phyloP scores from a whole-genome alignment of 768 basidiomycete genomes.

The Cystofilobasidium macerans region DNA sequence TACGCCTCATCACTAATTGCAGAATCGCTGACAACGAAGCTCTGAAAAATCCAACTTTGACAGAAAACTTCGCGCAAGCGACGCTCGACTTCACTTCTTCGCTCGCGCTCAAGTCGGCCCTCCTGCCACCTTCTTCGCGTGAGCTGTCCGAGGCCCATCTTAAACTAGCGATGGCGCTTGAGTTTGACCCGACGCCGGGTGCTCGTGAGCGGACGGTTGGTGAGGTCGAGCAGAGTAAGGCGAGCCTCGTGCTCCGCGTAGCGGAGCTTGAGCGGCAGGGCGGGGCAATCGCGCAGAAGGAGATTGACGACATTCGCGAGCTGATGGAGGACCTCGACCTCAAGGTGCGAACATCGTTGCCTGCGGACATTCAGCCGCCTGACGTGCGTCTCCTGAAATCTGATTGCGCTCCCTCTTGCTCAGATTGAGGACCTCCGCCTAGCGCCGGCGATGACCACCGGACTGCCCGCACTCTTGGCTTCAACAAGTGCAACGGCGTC shows the following conservation, averaged over 20 bases:
- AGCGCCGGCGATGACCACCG: slow-evolving; percentile 45
- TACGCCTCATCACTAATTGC: background rate
- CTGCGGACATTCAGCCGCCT: too few relatives aligned
- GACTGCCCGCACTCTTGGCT: slow-evolving; percentile 30
- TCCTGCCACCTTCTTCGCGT: slow-evolving; percentile 77
- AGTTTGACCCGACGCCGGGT: slow-evolving; percentile 60
- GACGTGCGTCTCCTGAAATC: background rate
- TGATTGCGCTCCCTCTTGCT: background rate
- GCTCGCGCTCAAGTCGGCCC: slow-evolving; percentile 56
- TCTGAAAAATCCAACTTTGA: background rate
- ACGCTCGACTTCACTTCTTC: slow-evolving; percentile 75
- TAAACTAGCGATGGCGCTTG: slow-evolving; percentile 84
- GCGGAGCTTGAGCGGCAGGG: slow-evolving; percentile 47
- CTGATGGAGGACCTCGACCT: slow-evolving; percentile 69
- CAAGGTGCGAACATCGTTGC: slow-evolving; percentile 57
- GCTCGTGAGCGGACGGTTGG: slow-evolving; percentile 67
- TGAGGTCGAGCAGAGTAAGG: slow-evolving; percentile 68
- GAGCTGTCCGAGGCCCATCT: slow-evolving; percentile 91
- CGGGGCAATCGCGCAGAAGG: slow-evolving; percentile 59
- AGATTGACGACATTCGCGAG: slow-evolving; percentile 65
- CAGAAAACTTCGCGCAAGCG: slow-evolving; percentile 94
- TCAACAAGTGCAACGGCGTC: background rate
- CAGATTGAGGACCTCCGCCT: slow-evolving; percentile 86
- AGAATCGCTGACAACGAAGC: background rate
- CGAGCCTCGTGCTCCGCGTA: slow-evolving; percentile 48